Evolutionary conservation across 1,284 basidiomycete species (phyloP), one percentile per base, ranked within the genome.

Genomic region (Irpex sp.): DNA sequence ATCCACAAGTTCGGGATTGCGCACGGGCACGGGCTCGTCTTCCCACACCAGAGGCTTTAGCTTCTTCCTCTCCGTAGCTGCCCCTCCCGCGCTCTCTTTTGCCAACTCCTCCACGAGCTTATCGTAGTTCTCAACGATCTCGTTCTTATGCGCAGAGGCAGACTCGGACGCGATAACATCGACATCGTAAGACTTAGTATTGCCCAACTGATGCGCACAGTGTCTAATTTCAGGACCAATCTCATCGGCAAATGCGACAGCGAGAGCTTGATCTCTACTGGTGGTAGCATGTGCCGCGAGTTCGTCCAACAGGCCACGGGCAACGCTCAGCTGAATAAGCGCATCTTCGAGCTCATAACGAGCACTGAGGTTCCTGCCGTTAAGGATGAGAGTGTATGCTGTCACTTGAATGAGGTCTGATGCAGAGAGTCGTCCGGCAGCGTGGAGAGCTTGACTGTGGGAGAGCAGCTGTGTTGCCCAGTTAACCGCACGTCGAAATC

Each of bases 201-300:
- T 78, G 1, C 88, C 88, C 33, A 97, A 82, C 72, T 95, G 91
- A 73, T 98, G 97, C 0, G 95, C 95, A 68, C 91, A 94, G 77
- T 95, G 92, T 58, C 97, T 83, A 65, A 98, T 93, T 75, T 97
- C 89, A 0, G 97, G 94, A 50, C 94, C 90, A 65, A 95, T 88
- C 65, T 91, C 88, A 73, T 98, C 96, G 17, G 90, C 84, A 71
- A 94, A 93, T 58, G 93, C 83, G 37, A 87, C 84, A 9, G 94
- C 93, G 4, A 98, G 83, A 0, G 96, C 97, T 76, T 97, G 94
- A 61, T 94, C 92, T 53, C 92, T 86, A 69, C 93, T 95, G n/a
- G 88, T 89, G n/a, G 76, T 74, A 2, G 91, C 90, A 11, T 81
- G 77, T 26, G 81, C 78, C 1, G 90, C 88, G 8, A 98, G 81